Evolutionary conservation across 2,329 filamentous ascomycete species (phyloP), one percentile per base, ranked within the genome.

Genomic region (Neonectria sp.): DNA sequence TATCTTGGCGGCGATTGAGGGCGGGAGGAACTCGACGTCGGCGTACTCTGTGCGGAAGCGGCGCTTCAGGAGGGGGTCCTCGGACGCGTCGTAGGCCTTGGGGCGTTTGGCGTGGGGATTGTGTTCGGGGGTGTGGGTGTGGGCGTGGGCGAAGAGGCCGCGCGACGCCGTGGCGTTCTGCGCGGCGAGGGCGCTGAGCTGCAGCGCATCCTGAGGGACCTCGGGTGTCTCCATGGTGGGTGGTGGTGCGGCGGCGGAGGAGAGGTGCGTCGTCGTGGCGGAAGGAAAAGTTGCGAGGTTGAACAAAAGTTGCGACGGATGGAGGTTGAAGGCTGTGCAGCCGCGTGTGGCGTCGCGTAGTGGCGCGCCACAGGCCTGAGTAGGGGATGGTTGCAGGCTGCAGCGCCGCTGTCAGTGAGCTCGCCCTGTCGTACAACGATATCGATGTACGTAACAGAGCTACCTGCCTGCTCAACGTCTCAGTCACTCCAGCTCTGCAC

Each of bases 1-100:
- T 80, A 95, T 92, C 79, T 95, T 96, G 25, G 93, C 91, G 40
- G 93, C 93, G 24, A 98, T 86, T 2, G 89, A 89, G 25, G 92
- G 89, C 6, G 95, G 95, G 3, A 98, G 86, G 69, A 92, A 91
- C 78, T 90, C 89, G 25, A 96, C 91, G 76, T 91, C 85, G 73
- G 91, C 88, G 81, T 97, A 98, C 83, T 98, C 95, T 76, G 85
- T 86, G 60, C 86, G 86, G 77, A 93, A 90, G 55, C 91, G 89
- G 60, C 75, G 77, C 73, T 82, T 80, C 70, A 80, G 70, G 60
- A 77, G 69, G 56, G 78, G 72, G 53, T 81, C 80, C 61, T 79
- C 75, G 68, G 73, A 73, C 65, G 74, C 75, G 73, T 79, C 77
- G 68, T 81, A 77, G 71, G 78, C 72, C 73, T 81, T 82, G 70